Evolutionary conservation across 331 rosid species (phyloP).

Genomic region (Stylosanthes scabra): DNA sequence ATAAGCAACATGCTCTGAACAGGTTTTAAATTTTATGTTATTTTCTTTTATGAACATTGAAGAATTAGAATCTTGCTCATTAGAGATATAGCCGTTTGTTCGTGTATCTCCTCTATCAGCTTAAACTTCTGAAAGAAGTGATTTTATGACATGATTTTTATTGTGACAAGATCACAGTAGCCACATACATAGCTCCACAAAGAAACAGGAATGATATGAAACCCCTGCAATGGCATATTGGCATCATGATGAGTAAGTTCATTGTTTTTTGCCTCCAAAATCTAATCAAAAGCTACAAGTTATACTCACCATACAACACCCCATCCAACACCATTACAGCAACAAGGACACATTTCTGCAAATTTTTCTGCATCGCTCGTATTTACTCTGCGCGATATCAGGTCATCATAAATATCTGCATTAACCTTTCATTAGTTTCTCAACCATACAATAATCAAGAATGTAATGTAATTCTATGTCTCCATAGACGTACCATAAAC

Average conservation of each 20-base stretch:
- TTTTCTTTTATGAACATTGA: not conserved
- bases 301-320: constrained; percentile 79
- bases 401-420: constrained; percentile 85
- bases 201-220: constrained; percentile 68
- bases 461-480: constrained; percentile 1
- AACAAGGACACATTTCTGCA: constrained; percentile 89
- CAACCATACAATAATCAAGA: constrained; percentile 4
- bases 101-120: no score
- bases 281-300: not conserved
- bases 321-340: constrained; percentile 83
- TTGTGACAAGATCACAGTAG: constrained; percentile 69
- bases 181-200: constrained; percentile 67
- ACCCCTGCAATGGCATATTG: constrained; percentile 90
- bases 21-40: not conserved
- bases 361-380: constrained; percentile 92
- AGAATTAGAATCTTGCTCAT: constrained; percentile 36
- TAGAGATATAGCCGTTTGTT: no score
- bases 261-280: not conserved
- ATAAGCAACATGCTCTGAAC: not conserved
- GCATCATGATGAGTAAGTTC: constrained; percentile 25
- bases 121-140: no score
- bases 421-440: not conserved
- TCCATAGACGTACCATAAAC: constrained; percentile 63
- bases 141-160: constrained; percentile 19
- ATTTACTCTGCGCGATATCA: constrained; percentile 80